phyloP scores from a whole-genome alignment of 2,329 filamentous ascomycete species.

The Hypocrella siamensis region DNA sequence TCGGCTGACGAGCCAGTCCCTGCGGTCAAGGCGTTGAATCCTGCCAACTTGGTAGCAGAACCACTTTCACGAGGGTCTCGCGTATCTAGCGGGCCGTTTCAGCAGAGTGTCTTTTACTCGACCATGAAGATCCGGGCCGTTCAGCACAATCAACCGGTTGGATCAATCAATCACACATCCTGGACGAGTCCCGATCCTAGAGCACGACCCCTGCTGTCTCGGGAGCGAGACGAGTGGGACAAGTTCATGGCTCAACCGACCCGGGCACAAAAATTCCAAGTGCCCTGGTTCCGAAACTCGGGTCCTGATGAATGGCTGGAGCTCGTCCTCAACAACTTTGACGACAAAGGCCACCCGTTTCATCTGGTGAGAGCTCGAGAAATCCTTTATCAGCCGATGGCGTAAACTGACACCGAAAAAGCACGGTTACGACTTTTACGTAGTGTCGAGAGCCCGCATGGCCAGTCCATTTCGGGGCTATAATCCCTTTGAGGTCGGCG shows the following conservation, averaged over 20 bases:
- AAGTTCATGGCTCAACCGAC: constrained; percentile 5
- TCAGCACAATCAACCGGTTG: constrained; percentile 8
- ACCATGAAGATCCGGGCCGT: constrained; percentile 7
- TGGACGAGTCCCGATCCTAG: constrained; percentile 1
- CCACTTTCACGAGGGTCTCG: not conserved
- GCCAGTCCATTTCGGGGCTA: constrained; percentile 5
- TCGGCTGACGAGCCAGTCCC: not conserved
- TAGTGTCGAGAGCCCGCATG: constrained; percentile 4
- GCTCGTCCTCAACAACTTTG: constrained; percentile 32
- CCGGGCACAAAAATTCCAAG: constrained; percentile 4
- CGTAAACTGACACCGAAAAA: constrained; percentile 1
- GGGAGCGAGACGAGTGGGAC: constrained; percentile 5
- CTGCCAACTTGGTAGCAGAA: constrained; percentile 2
- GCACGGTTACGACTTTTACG: constrained; percentile 9
- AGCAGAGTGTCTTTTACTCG: constrained; percentile 8
- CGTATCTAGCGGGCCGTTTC: not conserved
- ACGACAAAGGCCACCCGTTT: constrained; percentile 32
- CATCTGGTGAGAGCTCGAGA: constrained; percentile 23
- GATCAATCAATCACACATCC: constrained; percentile 8
- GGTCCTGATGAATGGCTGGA: constrained; percentile 24
- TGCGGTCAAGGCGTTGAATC: not conserved
- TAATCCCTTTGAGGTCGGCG: constrained; percentile 5
- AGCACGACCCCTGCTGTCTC: constrained; percentile 6
- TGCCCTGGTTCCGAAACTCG: constrained; percentile 6
- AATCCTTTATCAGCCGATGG: not conserved